Percentiles rank a stretch among this genome's conserved stretches.
Conservation (phyloP, 345 rosid genomes). For the Alliaria petiolata region DNA sequence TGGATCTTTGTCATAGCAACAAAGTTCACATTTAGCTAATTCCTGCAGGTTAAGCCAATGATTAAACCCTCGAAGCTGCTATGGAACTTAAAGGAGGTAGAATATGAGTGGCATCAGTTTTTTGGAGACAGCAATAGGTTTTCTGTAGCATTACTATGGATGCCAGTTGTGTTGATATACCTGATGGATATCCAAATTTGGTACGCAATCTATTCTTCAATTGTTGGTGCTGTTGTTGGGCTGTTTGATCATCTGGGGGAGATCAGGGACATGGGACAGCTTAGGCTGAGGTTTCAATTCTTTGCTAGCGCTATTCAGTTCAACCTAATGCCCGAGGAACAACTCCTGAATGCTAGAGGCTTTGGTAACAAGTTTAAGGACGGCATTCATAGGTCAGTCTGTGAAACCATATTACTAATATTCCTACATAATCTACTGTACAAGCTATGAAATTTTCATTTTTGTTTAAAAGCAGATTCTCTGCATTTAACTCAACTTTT, state of each 20-base stretch:
- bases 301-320: constrained; percentile 97
- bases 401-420: constrained; percentile 2
- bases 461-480: not conserved
- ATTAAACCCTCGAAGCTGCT: constrained; percentile 57
- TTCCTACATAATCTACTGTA: not conserved
- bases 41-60: constrained; percentile 86
- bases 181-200: constrained; percentile 95
- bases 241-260: constrained; percentile 91
- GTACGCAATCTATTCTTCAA: constrained; percentile 85
- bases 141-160: constrained; percentile 76
- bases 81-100: constrained; percentile 38
- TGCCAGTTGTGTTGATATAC: constrained; percentile 78
- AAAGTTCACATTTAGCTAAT: constrained; percentile 78
- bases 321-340: constrained; percentile 96
- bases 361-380: constrained; percentile 78
- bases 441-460: not conserved
- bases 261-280: constrained; percentile 82
- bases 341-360: constrained; percentile 75
- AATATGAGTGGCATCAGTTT: constrained; percentile 71
- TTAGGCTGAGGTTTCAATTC: constrained; percentile 94
- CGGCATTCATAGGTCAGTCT: constrained; percentile 58
- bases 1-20: constrained; percentile 82
- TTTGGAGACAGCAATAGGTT: constrained; percentile 56
- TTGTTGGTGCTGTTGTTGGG: constrained; percentile 85
- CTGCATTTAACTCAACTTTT: not conserved